Base-by-base conservation (phyloP, 2,329 filamentous ascomycete species). In the Alternaria metachromatica region DNA sequence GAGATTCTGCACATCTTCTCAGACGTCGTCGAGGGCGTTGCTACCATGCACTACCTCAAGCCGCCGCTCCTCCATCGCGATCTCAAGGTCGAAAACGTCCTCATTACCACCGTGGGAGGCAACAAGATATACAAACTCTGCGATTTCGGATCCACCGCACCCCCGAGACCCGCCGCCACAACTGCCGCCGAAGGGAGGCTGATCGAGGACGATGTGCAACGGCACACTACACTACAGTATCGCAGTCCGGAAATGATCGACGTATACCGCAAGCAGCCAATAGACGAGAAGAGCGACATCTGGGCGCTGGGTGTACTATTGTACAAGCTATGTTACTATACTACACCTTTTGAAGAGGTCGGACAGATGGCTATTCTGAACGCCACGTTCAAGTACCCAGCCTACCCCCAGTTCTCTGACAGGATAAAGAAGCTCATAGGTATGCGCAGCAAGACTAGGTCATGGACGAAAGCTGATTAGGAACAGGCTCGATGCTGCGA, bases 311-410 rank as follows among this genome's bases (percentile, higher is more conserved):
- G 96, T 6, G 96, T 99, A 45, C 84, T 99, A 62, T 82, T 99
- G 58, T 99, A 99, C 85, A 99, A 99, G 84, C 86, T 99, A 65
- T 99, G 96, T 84, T 99, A 98, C 82, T 99, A 99, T 81, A 99
- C 96, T 2, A 99, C 96, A 6, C 96, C 96, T 1, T 99, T 99
- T 74, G 96, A 99, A 82, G 95, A 98, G 68, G 94, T 97, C 76
- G 96, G 96, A 25, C 95, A 97, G 82, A 92, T 98, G 84, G 96
- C 96, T 12, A 99, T 99, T 68, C 83, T 99, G 65, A 98, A 98
- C 77, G 96, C 96, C 55, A 96, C 89, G 80, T 98, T 93, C 86
- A 94, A 92, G 75, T 99, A 93, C 74, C 96, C 95, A 6, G 88
- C 87, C 63, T 93, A 97, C 75, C 96, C 96, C 26, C 84, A 88